Conservation (phyloP, 2,329 filamentous ascomycete genomes). For the Pseudogymnoascus verrucosus region DNA sequence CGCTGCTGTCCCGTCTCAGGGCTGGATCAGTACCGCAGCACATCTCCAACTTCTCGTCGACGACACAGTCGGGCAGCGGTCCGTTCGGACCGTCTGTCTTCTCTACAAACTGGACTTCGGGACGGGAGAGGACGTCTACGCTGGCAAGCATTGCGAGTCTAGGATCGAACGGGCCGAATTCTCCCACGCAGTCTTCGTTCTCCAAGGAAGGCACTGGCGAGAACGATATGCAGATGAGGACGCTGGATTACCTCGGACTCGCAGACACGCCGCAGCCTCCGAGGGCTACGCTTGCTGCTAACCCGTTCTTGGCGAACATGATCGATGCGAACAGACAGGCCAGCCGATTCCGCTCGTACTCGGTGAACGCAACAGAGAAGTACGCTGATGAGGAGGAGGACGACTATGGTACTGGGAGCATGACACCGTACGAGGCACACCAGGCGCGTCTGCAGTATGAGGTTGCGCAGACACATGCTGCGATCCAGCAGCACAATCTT, state of each 20-base stretch:
- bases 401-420: conserved; percentile 43
- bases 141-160: conserved; percentile 77
- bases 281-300: conserved; percentile 61
- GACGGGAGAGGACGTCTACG: conserved; percentile 77
- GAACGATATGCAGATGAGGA: conserved; percentile 79
- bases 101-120: conserved; percentile 73
- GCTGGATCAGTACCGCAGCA: conserved; percentile 93
- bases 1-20: conserved; percentile 74
- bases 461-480: conserved; percentile 55
- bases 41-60: conserved; percentile 52
- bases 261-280: conserved; percentile 85
- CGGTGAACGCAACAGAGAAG: conserved; percentile 96
- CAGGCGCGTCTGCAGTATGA: conserved; percentile 56
- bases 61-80: conserved; percentile 43
- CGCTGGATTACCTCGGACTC: conserved; percentile 88
- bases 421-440: conserved; percentile 47
- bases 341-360: conserved; percentile 92
- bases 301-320: conserved; percentile 67
- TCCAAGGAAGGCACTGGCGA: conserved; percentile 79
- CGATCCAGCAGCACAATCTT: conserved; percentile 84
- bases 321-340: conserved; percentile 68
- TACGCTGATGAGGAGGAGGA: conserved; percentile 86
- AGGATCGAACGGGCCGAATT: conserved; percentile 81
- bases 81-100: conserved; percentile 90
- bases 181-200: conserved; percentile 77